Evolutionary conservation across 257 asterid species (phyloP), one percentile per base, ranked within the genome.

Genomic region (Solanum boliviense): DNA sequence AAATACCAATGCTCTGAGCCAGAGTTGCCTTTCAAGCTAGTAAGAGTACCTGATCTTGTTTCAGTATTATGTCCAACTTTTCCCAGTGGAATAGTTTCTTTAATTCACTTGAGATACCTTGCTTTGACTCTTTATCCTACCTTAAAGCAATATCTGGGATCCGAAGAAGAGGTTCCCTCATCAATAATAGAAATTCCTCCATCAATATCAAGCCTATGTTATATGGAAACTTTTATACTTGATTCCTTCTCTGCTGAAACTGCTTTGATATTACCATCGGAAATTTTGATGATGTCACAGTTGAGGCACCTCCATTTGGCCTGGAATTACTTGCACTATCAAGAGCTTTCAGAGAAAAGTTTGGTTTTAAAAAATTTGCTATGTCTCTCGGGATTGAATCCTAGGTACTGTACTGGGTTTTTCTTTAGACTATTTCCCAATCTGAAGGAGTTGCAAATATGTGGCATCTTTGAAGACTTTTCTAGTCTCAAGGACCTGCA

Each of bases 31-130:
- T 87, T 85, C 44, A 86, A 81, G 56, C 76, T 39, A 56, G 89
- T 86, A n/a, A 56, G 88, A 81, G 84, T 87, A n/a, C 79, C 87
- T 6, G 83, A 89, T 15, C 34, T 87, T 72, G 16, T 23, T 25
- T 11, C 12, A 3, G 7, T 87, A 34, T 13, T 0, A 0, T 10
- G 16, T 25, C 4, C 18, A 27, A 1, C 6, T 35, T 89, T 89
- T 13, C 88, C 86, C 1, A 20, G 20, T 29, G 8, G 4, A 11
- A 83, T 88, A 12, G 39, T 67, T 1, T 11, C 18, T 1, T 81
- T 83, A 8, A n/a, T 2, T 84, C 34, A 62, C 21, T 56, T 84
- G 56, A 72, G 90, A 27, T 88, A 88, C 74, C 29, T 88, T 34
- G 84, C 41, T 46, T 79, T 79, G 84, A 0, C 3, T 29, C 1